A percentile compares a stretch with the other conserved stretches of the same genome.
These are phyloP conservation scores for Plantago coronopus DNA, from an alignment of 305 asterid genomes.

Conservation along the genomic window DNA sequence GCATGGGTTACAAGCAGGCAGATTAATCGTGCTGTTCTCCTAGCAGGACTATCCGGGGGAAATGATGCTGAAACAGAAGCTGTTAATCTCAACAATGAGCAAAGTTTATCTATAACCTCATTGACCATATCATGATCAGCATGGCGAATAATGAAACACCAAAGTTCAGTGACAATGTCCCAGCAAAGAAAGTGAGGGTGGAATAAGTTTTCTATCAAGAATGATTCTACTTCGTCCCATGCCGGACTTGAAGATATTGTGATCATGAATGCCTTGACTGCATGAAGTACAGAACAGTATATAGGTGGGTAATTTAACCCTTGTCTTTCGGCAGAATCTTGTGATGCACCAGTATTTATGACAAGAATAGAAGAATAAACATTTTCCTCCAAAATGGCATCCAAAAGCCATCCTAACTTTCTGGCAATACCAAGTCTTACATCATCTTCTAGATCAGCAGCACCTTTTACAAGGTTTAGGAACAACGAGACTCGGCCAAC, in stretches of 20 bases:
- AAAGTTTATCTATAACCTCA: slow-evolving; percentile 51
- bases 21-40: slow-evolving; percentile 66
- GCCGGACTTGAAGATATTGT: slow-evolving; percentile 56
- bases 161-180: slow-evolving; percentile 77
- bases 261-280: slow-evolving; percentile 74
- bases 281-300: slow-evolving; percentile 48
- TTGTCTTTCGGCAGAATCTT: slow-evolving; percentile 41
- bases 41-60: slow-evolving; percentile 48
- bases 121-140: slow-evolving; percentile 51
- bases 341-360: slow-evolving; percentile 40
- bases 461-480: slow-evolving; percentile 56
- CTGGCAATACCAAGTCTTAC: slow-evolving; percentile 55
- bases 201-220: slow-evolving; percentile 68
- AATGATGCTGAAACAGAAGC: slow-evolving; percentile 45
- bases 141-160: slow-evolving; percentile 77
- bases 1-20: slow-evolving; percentile 53
- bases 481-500: slow-evolving; percentile 62
- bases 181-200: slow-evolving; percentile 86
- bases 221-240: slow-evolving; percentile 67
- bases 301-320: slow-evolving; percentile 55
- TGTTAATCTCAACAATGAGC: slow-evolving; percentile 46
- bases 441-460: slow-evolving; percentile 74
- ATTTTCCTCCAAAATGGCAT: slow-evolving; percentile 54
- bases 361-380: slow-evolving; percentile 56
- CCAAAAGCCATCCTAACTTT: slow-evolving; percentile 87